Percentiles rank a stretch among this genome's conserved stretches.
Conservation (phyloP, 2,329 filamentous ascomycete genomes). For the Alternaria angustiovoidea region DNA sequence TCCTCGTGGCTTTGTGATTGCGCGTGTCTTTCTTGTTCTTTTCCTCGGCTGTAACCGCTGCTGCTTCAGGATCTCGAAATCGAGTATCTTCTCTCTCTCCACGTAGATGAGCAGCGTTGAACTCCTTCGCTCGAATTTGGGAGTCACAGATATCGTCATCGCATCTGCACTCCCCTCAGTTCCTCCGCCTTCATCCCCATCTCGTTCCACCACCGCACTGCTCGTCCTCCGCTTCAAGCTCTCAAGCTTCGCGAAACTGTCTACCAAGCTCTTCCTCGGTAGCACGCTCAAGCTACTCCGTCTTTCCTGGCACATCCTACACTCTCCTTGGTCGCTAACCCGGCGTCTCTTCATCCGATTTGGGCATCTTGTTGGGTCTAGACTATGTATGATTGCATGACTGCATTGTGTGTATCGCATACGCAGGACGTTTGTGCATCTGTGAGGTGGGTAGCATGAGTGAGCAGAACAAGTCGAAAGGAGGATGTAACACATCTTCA, state of each 20-base stretch:
- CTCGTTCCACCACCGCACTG: neutral
- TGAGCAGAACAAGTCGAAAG: conserved; percentile 25
- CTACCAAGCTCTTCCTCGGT: neutral
- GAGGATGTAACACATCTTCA: conserved; percentile 38
- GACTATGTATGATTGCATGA: conserved; percentile 28
- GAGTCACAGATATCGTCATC: neutral
- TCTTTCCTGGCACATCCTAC: conserved; percentile 20
- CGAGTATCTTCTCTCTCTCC: neutral
- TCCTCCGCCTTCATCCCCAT: neutral
- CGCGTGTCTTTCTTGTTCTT: neutral
- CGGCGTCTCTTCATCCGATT: conserved; percentile 31
- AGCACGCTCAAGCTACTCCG: conserved; percentile 28
- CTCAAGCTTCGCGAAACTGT: neutral
- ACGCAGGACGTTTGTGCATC: conserved; percentile 23
- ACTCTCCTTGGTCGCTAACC: conserved; percentile 5
- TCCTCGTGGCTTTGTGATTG: neutral
- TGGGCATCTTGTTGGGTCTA: conserved; percentile 33
- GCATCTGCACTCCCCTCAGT: neutral
- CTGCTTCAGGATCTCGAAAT: neutral
- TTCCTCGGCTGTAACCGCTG: neutral
- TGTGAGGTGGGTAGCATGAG: neutral
- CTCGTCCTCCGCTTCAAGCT: neutral
- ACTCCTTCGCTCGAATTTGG: neutral
- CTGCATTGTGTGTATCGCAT: conserved; percentile 32
- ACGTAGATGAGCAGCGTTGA: neutral